Conservation (phyloP, 1,284 basidiomycete species). For the Trichosporon coremiiforme region DNA sequence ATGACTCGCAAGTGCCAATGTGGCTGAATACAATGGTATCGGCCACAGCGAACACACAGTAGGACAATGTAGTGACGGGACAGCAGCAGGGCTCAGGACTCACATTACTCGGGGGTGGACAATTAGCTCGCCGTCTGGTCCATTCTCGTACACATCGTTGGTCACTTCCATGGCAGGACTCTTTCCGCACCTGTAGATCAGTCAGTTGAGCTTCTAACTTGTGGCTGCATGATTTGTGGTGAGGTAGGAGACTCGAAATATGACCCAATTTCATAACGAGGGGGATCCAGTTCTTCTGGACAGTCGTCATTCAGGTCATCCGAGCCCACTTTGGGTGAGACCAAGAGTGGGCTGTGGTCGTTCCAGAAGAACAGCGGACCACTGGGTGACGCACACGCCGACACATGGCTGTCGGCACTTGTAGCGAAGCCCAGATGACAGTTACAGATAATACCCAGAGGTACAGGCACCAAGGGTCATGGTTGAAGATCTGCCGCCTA, state of each 20-base stretch:
- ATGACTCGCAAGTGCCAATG: too few species aligned
- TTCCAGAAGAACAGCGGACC: background rate
- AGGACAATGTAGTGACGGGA: too few species aligned
- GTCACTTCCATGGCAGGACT: slow-evolving; percentile 30
- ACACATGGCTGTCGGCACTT: background rate
- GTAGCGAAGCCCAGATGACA: background rate
- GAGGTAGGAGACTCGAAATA: too few species aligned
- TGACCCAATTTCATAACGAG: too few species aligned
- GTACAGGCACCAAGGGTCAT: background rate
- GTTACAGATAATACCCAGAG: background rate
- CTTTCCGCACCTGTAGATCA: slow-evolving; percentile 27
- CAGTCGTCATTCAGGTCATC: background rate
- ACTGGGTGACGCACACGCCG: background rate
- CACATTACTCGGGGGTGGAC: slow-evolving; percentile 15
- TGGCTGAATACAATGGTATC: too few species aligned
- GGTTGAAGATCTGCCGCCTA: background rate
- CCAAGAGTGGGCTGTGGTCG: too few species aligned
- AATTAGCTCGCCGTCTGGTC: background rate
- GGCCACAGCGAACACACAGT: too few species aligned
- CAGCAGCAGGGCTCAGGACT: too few species aligned
- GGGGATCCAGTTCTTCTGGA: background rate
- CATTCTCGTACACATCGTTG: slow-evolving; percentile 21
- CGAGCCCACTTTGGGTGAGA: background rate
- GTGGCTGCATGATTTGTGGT: too few species aligned
- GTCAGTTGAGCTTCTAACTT: background rate